Conservation (phyloP, 2,329 filamentous ascomycete species). For the Teratosphaeria viscida region DNA sequence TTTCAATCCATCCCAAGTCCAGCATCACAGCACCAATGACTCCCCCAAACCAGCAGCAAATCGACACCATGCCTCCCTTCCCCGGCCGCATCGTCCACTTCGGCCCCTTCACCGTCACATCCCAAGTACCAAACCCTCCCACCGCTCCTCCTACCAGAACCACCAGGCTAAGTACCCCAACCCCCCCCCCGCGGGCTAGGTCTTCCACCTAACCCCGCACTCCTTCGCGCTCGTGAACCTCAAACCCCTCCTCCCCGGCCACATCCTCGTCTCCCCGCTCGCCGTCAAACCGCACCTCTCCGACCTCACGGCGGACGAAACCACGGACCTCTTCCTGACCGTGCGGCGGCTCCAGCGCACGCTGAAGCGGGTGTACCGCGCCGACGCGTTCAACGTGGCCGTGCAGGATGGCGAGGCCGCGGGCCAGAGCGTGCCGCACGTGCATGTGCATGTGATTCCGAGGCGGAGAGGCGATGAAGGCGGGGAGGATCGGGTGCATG, state of each 20-base stretch:
- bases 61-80: slow-evolving; percentile 25
- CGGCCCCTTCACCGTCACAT: slow-evolving; percentile 35
- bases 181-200: slow-evolving; percentile 40
- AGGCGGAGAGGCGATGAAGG: slow-evolving; percentile 50
- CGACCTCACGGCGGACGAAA: slow-evolving; percentile 61
- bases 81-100: slow-evolving; percentile 33
- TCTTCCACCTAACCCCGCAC: slow-evolving; percentile 72
- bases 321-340: slow-evolving; percentile 76
- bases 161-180: slow-evolving; percentile 2
- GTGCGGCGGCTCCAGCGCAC: slow-evolving; percentile 66
- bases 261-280: slow-evolving; percentile 79
- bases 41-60: neutral
- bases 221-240: slow-evolving; percentile 90
- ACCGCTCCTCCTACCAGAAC: slow-evolving; percentile 3
- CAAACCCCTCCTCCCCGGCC: slow-evolving; percentile 85
- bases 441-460: slow-evolving; percentile 88
- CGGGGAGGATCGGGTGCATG: slow-evolving; percentile 67
- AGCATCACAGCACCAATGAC: neutral
- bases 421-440: slow-evolving; percentile 86
- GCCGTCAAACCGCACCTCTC: slow-evolving; percentile 56
- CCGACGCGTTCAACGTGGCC: slow-evolving; percentile 78
- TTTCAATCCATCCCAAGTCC: neutral
- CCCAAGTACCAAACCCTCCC: slow-evolving; percentile 25
- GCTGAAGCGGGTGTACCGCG: slow-evolving; percentile 51
- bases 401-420: slow-evolving; percentile 88